Evolutionary conservation across 768 basidiomycete genomes (phyloP).

Genomic region (Suillus alpinus): DNA sequence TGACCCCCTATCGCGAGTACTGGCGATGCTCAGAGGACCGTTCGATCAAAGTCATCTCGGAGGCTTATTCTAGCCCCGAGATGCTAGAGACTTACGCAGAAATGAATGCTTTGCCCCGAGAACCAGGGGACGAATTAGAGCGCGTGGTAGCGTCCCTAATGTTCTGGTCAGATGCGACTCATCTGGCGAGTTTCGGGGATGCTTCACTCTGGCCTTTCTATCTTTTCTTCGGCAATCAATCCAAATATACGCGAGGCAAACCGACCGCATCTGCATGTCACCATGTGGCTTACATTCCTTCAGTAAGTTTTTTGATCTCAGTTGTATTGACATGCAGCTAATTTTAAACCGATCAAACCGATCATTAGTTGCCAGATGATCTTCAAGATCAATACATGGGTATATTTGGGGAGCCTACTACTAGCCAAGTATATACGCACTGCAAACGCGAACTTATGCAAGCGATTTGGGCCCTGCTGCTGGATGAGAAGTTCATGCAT

Average conservation of each 20-base stretch:
- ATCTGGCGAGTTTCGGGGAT: neutral
- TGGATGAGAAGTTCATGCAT: constrained; percentile 16
- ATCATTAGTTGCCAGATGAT: neutral
- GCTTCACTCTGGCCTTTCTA: neutral
- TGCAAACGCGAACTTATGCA: constrained; percentile 19
- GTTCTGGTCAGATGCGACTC: neutral
- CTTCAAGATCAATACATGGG: constrained; percentile 3
- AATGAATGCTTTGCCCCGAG: constrained; percentile 3
- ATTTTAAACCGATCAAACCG: too few species aligned
- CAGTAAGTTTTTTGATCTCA: constrained; percentile 2
- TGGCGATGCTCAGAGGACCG: neutral
- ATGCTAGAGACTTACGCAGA: neutral
- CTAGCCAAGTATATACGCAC: constrained; percentile 7
- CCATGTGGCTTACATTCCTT: constrained; percentile 12
- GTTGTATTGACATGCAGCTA: too few species aligned
- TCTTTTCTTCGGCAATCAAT: neutral
- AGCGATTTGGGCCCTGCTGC: constrained; percentile 9
- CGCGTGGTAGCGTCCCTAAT: constrained; percentile 3
- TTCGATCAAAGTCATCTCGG: neutral
- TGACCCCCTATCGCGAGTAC: neutral
- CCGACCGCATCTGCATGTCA: constrained; percentile 9
- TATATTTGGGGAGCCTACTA: neutral
- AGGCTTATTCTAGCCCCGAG: neutral
- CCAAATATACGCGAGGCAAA: neutral
- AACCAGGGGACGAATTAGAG: constrained; percentile 6